These are phyloP conservation scores for Ophiostoma angusticollis DNA, from an alignment of 2,329 filamentous ascomycete genomes.

Conservation along the genomic window DNA sequence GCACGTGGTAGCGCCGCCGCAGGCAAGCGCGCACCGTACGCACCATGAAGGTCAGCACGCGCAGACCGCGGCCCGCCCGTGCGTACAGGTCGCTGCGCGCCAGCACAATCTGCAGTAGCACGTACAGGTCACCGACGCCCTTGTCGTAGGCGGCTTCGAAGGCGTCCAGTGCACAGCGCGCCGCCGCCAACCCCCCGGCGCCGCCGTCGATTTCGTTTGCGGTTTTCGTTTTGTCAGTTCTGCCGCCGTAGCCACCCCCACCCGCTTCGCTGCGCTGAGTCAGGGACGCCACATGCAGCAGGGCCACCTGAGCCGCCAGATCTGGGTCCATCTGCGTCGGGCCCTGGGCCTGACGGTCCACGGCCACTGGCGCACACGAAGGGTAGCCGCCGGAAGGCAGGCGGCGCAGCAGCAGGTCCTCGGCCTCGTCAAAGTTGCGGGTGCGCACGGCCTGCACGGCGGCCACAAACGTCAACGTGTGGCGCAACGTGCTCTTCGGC, in stretches of 20 bases:
- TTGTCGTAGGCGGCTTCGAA: conserved; percentile 13
- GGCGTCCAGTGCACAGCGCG: conserved; percentile 29
- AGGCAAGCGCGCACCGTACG: conserved; percentile 63
- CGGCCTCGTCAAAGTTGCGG: conserved; percentile 8
- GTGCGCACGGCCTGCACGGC: conserved; percentile 10
- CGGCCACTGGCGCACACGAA: background rate
- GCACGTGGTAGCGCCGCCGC: conserved; percentile 52
- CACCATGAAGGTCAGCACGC: conserved; percentile 64
- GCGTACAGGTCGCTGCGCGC: conserved; percentile 60
- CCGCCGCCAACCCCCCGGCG: conserved; percentile 3
- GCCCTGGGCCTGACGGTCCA: conserved; percentile 4
- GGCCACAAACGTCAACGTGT: conserved; percentile 8
- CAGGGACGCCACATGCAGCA: conserved; percentile 39
- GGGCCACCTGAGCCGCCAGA: conserved; percentile 36
- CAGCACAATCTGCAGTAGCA: conserved; percentile 49
- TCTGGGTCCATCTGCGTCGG: conserved; percentile 38
- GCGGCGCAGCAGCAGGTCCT: conserved; percentile 10
- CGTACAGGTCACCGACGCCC: conserved; percentile 37
- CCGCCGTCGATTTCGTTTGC: too few relatives aligned
- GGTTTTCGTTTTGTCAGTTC: too few relatives aligned
- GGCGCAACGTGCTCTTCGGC: conserved; percentile 7
- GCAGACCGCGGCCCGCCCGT: conserved; percentile 53
- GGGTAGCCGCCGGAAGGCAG: conserved; percentile 11
- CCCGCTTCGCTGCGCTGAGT: conserved; percentile 32
- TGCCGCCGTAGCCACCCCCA: too few relatives aligned